Base-by-base conservation (phyloP, 129 eudicot species). In the Chrysanthemum lavandulifolium region DNA sequence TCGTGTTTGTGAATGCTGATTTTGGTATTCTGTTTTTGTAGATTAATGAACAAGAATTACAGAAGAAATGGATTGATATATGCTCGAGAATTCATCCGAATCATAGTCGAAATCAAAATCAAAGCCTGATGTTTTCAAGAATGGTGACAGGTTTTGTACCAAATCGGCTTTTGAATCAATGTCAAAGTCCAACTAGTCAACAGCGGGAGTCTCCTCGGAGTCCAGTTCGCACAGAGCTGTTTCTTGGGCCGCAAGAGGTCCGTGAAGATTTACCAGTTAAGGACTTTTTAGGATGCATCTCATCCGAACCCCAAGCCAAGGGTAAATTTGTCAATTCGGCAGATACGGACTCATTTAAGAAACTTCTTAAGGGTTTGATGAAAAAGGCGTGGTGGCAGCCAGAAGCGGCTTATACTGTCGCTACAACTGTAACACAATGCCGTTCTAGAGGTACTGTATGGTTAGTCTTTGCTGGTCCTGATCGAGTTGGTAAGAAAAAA, bases 311-410 rank as follows among this genome's bases (percentile, higher is more conserved):
- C 10, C 83, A 58, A 69, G 55, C 64, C 27, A 88, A 74, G 70
- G 92, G 82, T 16, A 88, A 84, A 60, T 86, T 91, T 43, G 78
- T 80, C 54, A 80, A 63, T 65, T 64, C 84, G 21, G 61, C 66
- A 23, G 96, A 95, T 61, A 78, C 88, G 1, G 88, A 81, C 69
- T 79, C 88, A 2, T 95, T 84, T 83, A 95, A 90, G 86, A 90
- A 78, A 76, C 97, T 95, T 48, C 85, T 95, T 66, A 95, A 90
- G 81, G 94, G 91, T 52, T 75, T 95, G 47, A 90, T 86, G 88
- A 93, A 81, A 82, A 82, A 78, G 62, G 99, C 90, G 0, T 88
- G 97, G 94, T 95, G 99, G 99, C 99, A 95, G 74, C 90, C 85
- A 0, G 99, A 88, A 31, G 99, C 97, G 29, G 97, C 99, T 31